Evolutionary conservation across 2,329 filamentous ascomycete genomes (phyloP).

Genomic region (Botrytis elliptica): DNA sequence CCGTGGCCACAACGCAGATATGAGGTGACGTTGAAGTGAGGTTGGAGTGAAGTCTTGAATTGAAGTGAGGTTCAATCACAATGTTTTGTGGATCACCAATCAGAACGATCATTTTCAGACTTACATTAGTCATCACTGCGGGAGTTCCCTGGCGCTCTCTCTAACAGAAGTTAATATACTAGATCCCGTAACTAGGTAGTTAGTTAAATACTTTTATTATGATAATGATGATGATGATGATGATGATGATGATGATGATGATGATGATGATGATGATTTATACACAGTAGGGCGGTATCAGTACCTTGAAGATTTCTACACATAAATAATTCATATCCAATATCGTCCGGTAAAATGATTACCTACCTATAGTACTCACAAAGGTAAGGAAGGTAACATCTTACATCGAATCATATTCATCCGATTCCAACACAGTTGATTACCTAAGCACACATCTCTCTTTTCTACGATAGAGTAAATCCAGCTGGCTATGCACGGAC

Average conservation of each 20-base stretch:
- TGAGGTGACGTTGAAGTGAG: background rate
- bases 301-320: background rate
- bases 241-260: background rate
- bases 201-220: background rate
- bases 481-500: background rate
- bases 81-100: background rate
- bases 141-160: background rate
- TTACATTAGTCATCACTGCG: background rate
- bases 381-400: background rate
- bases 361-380: background rate
- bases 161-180: background rate
- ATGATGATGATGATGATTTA: background rate
- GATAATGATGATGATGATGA: background rate
- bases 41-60: background rate
- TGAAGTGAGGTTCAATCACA: background rate
- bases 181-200: background rate
- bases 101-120: background rate
- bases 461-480: background rate
- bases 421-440: background rate
- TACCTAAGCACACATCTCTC: background rate
- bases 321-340: background rate
- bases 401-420: background rate
- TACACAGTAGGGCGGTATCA: background rate
- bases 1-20: background rate
- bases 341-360: background rate